Base-by-base conservation (phyloP, 345 rosid species). In the Camelina neglecta region DNA sequence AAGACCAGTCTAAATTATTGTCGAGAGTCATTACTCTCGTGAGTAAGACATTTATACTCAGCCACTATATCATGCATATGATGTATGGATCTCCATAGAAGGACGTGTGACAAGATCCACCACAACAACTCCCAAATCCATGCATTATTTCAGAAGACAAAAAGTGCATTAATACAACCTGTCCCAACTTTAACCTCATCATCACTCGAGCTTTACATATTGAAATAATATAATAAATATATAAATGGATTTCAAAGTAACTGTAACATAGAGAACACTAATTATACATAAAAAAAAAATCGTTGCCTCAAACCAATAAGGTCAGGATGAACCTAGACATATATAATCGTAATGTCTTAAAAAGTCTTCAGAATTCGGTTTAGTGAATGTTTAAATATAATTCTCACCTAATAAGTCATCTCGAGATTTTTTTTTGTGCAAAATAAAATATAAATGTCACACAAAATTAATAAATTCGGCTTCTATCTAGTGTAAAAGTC, bases 101-200 rank as follows among this genome's bases (percentile, higher is more conserved):
- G 65, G 50, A 75, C 79, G 79, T 75, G 79, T 62, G 79, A 69
- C 42, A 61, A 69, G 49, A 75, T 75, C 54, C 53, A 58, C 70
- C 79, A 75, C 65, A 75, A 31, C 74, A 53, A 53, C 70, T 53
- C 62, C 16, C 64, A 69, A 60, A 60, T 61, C 18, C 50, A 69
- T 69, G 75, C 75, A 76, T 76, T 69, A 45, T 61, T 20, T 61
- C 58, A 29, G 29, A 29, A 70, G 45, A 67, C 67, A 67, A 48
- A 35, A 39, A 54, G 8, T 63, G 7, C 58, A 69, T 69, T 75
- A 60, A 60, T 69, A 55, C 80, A 76, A 69, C 71, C 75, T 69
- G 75, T 54, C 80, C 75, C 65, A 23, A 53, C 69, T 31, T 60
- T 51, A 24, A 26, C 10, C 15, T 59, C 59, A 55, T 39, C 59